Conservation (phyloP, 176 grass and related monocot species). For the Musa schizocarpa region DNA sequence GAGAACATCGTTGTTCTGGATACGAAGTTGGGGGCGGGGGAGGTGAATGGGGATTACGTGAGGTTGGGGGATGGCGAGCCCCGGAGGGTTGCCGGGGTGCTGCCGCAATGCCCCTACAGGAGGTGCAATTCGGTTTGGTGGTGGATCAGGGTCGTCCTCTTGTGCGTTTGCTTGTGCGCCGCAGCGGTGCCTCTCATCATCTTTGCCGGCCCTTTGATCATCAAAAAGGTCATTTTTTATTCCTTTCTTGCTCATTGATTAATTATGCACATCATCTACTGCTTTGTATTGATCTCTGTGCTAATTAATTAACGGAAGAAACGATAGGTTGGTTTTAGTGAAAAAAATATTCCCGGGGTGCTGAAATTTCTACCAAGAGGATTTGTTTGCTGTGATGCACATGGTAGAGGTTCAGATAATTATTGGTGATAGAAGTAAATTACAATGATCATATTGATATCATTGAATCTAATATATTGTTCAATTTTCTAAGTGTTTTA, state of each 20-base stretch:
- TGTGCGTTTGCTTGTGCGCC: not conserved
- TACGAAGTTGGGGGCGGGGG: not conserved
- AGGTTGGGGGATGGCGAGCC: constrained; percentile 6
- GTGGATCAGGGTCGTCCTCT: constrained; percentile 14
- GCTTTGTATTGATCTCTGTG: not conserved
- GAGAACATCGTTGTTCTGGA: not conserved
- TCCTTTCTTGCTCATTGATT: not conserved
- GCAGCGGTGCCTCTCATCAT: constrained; percentile 3
- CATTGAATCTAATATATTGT: no score
- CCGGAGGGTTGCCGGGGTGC: not conserved
- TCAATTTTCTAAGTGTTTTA: no score
- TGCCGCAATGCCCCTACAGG: not conserved
- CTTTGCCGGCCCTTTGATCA: constrained; percentile 6
- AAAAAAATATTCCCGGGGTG: not conserved
- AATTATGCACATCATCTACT: not conserved
- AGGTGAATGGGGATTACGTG: constrained; percentile 10
- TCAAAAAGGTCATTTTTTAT: constrained; percentile 6
- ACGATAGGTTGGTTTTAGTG: no score
- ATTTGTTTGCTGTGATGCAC: no score
- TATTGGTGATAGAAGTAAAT: no score
- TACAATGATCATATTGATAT: no score
- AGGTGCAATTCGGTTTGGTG: not conserved
- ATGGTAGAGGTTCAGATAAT: no score
- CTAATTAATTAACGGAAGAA: not conserved
- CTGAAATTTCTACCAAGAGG: not conserved